These are phyloP conservation scores for Diaporthe capsici DNA, from an alignment of 2,329 filamentous ascomycete genomes.

Conservation along the genomic window DNA sequence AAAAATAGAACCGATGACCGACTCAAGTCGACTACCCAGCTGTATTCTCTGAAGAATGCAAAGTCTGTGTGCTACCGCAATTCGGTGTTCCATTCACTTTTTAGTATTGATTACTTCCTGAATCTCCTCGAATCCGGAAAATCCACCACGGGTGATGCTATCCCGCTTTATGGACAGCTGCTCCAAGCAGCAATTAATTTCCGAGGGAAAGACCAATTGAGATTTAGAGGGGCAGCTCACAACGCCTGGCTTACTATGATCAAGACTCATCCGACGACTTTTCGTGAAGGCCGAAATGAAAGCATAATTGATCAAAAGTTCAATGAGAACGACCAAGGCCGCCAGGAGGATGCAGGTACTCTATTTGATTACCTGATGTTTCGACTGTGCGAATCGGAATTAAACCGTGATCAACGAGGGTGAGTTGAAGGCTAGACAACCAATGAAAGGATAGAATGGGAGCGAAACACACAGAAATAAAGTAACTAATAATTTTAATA, in stretches of 20 bases:
- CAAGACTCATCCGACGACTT: neutral
- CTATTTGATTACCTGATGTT: neutral
- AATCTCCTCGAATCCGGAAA: neutral
- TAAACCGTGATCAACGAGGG: neutral
- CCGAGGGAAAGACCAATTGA: neutral
- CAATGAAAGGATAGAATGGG: no score
- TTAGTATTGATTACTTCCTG: conserved; percentile 6
- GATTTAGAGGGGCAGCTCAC: neutral
- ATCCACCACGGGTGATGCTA: no score
- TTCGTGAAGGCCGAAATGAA: neutral
- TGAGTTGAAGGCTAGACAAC: neutral
- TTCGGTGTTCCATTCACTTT: conserved; percentile 7
- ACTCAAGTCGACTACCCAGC: neutral
- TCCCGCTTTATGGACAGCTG: neutral
- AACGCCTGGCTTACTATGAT: neutral
- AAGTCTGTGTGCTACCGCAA: neutral
- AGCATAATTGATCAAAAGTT: neutral
- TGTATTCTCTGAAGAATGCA: neutral
- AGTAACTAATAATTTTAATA: neutral
- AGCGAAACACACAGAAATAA: no score
- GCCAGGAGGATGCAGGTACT: neutral
- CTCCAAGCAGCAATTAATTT: neutral
- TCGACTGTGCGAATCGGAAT: neutral
- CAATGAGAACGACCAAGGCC: neutral
- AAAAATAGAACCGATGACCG: neutral